A percentile compares a stretch with the other conserved stretches of the same genome.
These are phyloP conservation scores for Gossypium gossypioides DNA, from an alignment of 441 rosid species.

Conservation along the genomic window DNA sequence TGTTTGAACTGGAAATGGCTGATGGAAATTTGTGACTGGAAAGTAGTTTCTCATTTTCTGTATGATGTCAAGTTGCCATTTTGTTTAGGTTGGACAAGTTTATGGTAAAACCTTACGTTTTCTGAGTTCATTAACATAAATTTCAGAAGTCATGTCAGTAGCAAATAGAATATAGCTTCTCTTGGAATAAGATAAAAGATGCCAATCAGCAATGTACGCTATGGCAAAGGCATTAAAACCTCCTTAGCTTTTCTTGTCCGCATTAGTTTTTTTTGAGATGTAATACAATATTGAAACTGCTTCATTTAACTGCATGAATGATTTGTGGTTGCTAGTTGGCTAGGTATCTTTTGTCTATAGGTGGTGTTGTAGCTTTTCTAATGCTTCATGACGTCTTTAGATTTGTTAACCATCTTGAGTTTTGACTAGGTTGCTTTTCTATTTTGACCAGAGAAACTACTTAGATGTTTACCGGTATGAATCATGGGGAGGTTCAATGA, in stretches of 20 bases:
- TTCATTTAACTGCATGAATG: background rate
- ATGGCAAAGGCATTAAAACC: no score
- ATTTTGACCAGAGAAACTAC: slow-evolving; percentile 70
- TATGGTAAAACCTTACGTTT: background rate
- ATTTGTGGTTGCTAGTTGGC: background rate
- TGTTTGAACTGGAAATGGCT: background rate
- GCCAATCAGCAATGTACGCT: background rate
- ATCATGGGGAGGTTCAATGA: slow-evolving; percentile 92
- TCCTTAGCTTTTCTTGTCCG: background rate
- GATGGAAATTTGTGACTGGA: background rate
- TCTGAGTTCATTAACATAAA: background rate
- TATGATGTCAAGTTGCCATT: background rate
- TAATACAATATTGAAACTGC: background rate
- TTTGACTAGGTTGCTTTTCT: slow-evolving; percentile 10
- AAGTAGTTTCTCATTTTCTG: background rate
- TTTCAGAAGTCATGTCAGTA: background rate
- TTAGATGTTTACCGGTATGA: slow-evolving; percentile 86
- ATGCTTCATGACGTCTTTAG: background rate
- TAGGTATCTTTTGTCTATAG: slow-evolving; percentile 4
- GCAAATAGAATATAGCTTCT: background rate
- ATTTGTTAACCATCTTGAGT: background rate
- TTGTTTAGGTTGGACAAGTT: background rate
- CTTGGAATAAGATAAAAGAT: background rate
- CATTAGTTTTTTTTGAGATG: background rate
- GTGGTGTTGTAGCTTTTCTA: background rate